Evolutionary conservation across 75 land plant species (phyloP).

Genomic region (Selaginella moellendorffii): DNA sequence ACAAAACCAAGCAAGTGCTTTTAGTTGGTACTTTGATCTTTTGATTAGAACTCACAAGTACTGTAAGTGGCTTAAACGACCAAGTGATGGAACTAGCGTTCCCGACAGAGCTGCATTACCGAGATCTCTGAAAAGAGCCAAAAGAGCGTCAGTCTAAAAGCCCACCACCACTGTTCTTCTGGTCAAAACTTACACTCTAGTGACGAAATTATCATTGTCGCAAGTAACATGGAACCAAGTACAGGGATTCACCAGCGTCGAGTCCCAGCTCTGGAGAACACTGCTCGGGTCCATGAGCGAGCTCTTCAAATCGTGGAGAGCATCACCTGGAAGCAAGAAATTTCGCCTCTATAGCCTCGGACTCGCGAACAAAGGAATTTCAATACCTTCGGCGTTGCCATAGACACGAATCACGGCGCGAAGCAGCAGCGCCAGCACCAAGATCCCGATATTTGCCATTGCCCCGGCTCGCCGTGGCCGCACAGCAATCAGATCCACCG

Average conservation of each 20-base stretch:
- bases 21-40: not conserved
- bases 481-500: not conserved
- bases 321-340: not conserved
- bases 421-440: not conserved
- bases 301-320: not conserved
- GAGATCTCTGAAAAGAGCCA: constrained; percentile 1
- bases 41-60: constrained; percentile 3
- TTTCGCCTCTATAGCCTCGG: no score
- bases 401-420: not conserved
- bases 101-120: constrained; percentile 5
- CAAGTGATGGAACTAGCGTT: constrained; percentile 1
- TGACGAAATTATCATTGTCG: constrained; percentile 3
- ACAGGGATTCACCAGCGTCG: constrained; percentile 7
- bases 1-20: not conserved
- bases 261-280: constrained; percentile 6
- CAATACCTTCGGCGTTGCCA: not conserved
- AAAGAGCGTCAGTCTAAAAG: no score
- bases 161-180: no score
- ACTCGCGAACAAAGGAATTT: no score
- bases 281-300: not conserved
- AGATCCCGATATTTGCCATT: not conserved
- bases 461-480: no score
- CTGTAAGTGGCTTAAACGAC: not conserved
- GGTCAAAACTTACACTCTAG: not conserved
- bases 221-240: constrained; percentile 12